Evolutionary conservation across 139 green algal genomes (phyloP).

Genomic region (Nannochloris sp.): DNA sequence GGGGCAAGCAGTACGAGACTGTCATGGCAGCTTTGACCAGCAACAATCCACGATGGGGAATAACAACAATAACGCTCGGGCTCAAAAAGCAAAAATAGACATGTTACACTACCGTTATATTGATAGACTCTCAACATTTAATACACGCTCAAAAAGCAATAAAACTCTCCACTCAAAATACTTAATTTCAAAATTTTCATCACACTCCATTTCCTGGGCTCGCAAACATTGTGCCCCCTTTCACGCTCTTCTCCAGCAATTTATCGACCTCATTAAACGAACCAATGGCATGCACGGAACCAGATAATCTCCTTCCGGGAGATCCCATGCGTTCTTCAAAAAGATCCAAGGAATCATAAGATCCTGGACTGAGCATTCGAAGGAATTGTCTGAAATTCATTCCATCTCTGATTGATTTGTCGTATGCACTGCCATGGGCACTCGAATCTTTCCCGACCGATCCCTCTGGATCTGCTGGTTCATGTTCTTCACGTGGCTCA

Average conservation of each 20-base stretch:
- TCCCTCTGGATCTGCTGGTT: background rate
- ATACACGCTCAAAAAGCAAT: background rate
- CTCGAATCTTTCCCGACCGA: background rate
- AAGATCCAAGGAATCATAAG: constrained; percentile 35
- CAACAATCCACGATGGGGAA: constrained; percentile 56
- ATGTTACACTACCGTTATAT: background rate
- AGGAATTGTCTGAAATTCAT: constrained; percentile 37
- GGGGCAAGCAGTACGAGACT: constrained; percentile 47
- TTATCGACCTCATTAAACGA: constrained; percentile 6
- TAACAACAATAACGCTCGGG: constrained; percentile 31
- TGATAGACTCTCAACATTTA: background rate
- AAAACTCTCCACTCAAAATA: constrained; percentile 2
- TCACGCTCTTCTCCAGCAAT: constrained; percentile 8
- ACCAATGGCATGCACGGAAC: background rate
- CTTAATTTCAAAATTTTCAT: background rate
- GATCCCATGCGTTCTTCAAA: constrained; percentile 32
- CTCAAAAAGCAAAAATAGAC: constrained; percentile 8
- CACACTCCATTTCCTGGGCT: background rate
- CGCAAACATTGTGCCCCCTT: constrained; percentile 1
- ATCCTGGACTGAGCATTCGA: constrained; percentile 33
- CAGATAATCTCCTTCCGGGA: background rate
- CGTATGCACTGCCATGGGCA: constrained; percentile 8
- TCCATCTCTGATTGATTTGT: constrained; percentile 30
- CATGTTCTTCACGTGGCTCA: constrained; percentile 6
- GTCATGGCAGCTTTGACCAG: constrained; percentile 42